Evolutionary conservation across 2,329 filamentous ascomycete species (phyloP).

Genomic region (Colletotrichum theobromicola): DNA sequence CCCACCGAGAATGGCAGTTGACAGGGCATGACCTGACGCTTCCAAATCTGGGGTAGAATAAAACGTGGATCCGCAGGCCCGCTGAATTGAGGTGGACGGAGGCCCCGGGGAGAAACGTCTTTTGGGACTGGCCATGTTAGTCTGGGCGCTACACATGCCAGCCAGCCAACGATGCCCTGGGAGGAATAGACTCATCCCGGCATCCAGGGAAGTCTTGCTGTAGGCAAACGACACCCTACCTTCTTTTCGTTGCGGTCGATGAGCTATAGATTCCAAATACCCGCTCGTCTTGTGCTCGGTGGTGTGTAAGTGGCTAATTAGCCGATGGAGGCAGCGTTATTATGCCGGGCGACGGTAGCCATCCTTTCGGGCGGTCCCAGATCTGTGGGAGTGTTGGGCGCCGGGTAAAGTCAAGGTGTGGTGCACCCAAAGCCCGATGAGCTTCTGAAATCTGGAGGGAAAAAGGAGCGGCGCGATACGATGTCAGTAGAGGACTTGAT

Average conservation of each 20-base stretch:
- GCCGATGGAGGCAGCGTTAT: not conserved
- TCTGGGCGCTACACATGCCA: not conserved
- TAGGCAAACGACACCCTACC: not conserved
- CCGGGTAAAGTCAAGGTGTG: slow-evolving; percentile 12
- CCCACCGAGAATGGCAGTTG: not conserved
- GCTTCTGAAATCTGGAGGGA: not conserved
- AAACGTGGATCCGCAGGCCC: not conserved
- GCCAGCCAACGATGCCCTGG: not conserved
- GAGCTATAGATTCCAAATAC: not conserved
- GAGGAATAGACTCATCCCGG: not conserved
- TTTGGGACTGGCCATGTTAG: not conserved
- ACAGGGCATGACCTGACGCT: not conserved
- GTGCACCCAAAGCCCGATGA: not conserved
- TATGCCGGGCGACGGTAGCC: not conserved
- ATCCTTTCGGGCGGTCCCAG: not conserved
- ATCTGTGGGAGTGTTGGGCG: not conserved
- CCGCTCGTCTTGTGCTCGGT: not conserved
- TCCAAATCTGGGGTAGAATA: not conserved
- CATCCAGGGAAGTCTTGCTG: not conserved
- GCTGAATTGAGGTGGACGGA: not conserved
- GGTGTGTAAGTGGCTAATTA: not conserved
- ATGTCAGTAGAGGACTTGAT: not conserved
- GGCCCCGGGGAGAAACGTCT: not conserved
- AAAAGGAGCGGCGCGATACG: not conserved
- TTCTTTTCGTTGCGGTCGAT: not conserved